Base-by-base conservation (phyloP, 805 yeast genomes). In the Ascoidea tarda region DNA sequence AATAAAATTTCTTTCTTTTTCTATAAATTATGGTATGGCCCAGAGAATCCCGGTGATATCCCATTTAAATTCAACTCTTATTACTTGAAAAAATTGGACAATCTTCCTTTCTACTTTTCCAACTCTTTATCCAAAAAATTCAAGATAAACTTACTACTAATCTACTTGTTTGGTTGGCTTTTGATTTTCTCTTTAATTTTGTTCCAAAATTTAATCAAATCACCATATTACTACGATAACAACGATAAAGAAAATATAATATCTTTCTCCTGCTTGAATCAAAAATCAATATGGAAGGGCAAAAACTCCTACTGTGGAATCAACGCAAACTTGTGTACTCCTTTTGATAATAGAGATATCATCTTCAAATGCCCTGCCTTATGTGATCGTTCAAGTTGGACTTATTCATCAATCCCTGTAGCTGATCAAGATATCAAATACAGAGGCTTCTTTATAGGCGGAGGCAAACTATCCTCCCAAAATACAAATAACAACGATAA, bases 301-400 rank as follows among this genome's bases (percentile, higher is more conserved):
- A 83, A 81, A 53, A 85, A 84, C 60, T 79, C 77, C 6, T 74
- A 70, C 0, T 90, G 96, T 71, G 96, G 96, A 0, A 58, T 82
- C 6, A 70, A 82, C 57, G 96, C 82, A 1, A 64, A 69, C n/a
- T 56, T 69, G 6, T 88, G 96, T 65, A 66, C 62, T 1, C 75
- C 79, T 0, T 66, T 74, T 49, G 66, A 62, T 2, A 65, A 69
- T 33, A 61, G 68, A 14, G 76, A 75, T 21, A 73, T 83, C 32
- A 64, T 75, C 4, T 73, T 89, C 60, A 72, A 88, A 58, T 90
- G 98, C 65, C 96, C 96, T 0, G 95, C 96, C 0, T 69, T 89
- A 42, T 90, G 98, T 66, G 88, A 83, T 58, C 69, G 83, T 42
- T 86, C 79, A 38, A 81, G 89, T 45, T 79, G 85, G 81, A 76